phyloP scores from a whole-genome alignment of 768 basidiomycete species.

The Asterophora parasitica region DNA sequence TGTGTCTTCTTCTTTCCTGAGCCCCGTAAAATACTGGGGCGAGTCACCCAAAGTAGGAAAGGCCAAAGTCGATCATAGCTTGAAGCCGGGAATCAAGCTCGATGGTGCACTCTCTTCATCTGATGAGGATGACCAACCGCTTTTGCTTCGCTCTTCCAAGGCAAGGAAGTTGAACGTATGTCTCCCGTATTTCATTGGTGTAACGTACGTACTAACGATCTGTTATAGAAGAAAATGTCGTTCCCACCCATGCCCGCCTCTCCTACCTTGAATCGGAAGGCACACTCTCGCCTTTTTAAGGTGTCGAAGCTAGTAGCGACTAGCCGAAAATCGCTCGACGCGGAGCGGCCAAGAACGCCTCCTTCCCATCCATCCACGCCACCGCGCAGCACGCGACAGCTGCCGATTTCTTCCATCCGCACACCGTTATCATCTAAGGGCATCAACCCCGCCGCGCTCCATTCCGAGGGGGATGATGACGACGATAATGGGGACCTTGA shows the following conservation, averaged over 20 bases:
- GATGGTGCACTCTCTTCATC: conserved; percentile 25
- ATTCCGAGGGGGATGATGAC: conserved; percentile 15
- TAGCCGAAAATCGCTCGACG: conserved; percentile 8
- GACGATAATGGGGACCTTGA: conserved; percentile 18
- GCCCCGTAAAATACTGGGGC: conserved; percentile 42
- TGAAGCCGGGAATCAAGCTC: conserved; percentile 39
- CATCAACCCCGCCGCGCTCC: conserved; percentile 31
- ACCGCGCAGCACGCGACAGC: conserved; percentile 16
- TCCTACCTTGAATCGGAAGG: conserved; percentile 39
- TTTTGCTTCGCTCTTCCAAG: conserved; percentile 22
- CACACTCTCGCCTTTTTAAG: conserved; percentile 10
- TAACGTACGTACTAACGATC: conserved; percentile 11
- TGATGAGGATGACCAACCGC: conserved; percentile 26
- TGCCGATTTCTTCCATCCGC: conserved; percentile 20
- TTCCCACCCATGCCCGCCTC: conserved; percentile 43
- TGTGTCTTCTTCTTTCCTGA: conserved; percentile 27
- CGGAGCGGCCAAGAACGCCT: conserved; percentile 11
- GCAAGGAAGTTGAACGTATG: conserved; percentile 25
- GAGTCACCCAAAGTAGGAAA: conserved; percentile 26
- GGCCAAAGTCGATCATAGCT: conserved; percentile 21
- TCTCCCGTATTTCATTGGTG: not conserved
- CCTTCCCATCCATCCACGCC: conserved; percentile 16
- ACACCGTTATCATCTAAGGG: conserved; percentile 20
- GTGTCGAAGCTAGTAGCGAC: conserved; percentile 16
- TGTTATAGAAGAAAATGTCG: conserved; percentile 27